Evolutionary conservation across 108 stramenopile species (phyloP).

Genomic region (Stephanodiscus minutulus): DNA sequence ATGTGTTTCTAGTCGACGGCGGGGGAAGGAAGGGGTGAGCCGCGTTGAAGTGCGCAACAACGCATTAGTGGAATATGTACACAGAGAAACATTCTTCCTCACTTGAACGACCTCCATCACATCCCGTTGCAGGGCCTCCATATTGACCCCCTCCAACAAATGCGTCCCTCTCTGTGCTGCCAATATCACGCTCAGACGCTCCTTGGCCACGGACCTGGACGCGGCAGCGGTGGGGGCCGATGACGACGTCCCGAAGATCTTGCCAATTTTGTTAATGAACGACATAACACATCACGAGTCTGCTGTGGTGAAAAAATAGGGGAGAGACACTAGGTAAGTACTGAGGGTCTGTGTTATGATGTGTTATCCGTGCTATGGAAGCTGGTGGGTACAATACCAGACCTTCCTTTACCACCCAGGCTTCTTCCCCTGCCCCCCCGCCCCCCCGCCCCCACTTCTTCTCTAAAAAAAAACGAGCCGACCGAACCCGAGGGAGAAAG

Average conservation of each 20-base stretch:
- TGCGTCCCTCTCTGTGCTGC: conserved; percentile 51
- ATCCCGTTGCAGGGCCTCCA: conserved; percentile 54
- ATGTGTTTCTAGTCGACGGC: conserved; percentile 42
- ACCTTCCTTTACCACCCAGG: no score
- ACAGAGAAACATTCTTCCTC: not conserved
- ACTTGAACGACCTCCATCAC: conserved; percentile 52
- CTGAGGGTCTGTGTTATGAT: no score
- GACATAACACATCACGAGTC: conserved; percentile 21
- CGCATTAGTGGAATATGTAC: conserved; percentile 1
- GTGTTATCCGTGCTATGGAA: no score
- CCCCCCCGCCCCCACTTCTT: no score
- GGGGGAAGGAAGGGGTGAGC: not conserved
- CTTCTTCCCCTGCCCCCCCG: no score
- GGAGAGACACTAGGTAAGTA: no score
- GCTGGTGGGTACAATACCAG: no score
- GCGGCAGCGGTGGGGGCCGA: conserved; percentile 23
- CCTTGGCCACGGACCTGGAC: conserved; percentile 41
- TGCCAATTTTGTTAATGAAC: conserved; percentile 50
- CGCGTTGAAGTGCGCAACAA: not conserved
- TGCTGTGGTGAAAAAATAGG: no score
- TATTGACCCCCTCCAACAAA: conserved; percentile 52
- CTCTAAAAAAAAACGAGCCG: no score
- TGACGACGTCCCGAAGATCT: conserved; percentile 22
- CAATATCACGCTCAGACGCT: conserved; percentile 48
- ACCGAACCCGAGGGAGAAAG: no score